Base-by-base conservation (phyloP, 148 eudicot genomes). In the Camellia sinensis region DNA sequence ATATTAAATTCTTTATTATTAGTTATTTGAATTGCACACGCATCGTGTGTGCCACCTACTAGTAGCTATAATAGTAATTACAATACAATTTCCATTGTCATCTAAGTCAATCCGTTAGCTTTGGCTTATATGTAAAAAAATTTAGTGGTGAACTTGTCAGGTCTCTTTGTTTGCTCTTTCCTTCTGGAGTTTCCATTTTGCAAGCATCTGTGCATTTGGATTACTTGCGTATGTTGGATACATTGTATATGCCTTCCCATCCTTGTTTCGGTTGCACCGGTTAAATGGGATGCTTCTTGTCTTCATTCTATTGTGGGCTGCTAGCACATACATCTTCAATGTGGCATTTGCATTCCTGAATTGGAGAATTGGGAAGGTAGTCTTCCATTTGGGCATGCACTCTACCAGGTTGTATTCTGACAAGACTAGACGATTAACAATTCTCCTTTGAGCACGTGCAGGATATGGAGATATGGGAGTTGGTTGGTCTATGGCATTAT, bases 391-490 rank as follows among this genome's bases (percentile, higher is more conserved):
- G 64, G 54, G 53, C 43, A 54, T 54, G 17, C 48, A 68, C 12
- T 43, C 61, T 76, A 59, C 70, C 53, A 44, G 46, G 13, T 21
- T 52, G 62, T 50, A 15, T 8, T 19, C 5, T 71, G 22, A 63
- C 18, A 21, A 45, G 29, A 76, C 53, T 60, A 41, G 65, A 57
- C 15, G 59, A 22, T 40, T 71, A 18, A 73, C n/a, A 74, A 37
- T 62, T 79, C 40, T 82, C 61, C 62, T 54, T 71, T 71, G 60
- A 80, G 44, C 68, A 41, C 81, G 14, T 82, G 71, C 86, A 96
- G 99, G 93, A 93, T 81, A 90, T 90, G 93, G 93, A 92, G 88
- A 91, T 96, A 66, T 96, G 99, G 99, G 97, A 96, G 90, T 88
- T 92, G 90, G 88, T 96, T 84, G 99, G 99, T 62, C 82, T 96